A percentile compares a stretch with the other conserved stretches of the same genome.
phyloP scores from a whole-genome alignment of 371 early-diverging fungal genomes.

The Syncephalastrum contaminatum region DNA sequence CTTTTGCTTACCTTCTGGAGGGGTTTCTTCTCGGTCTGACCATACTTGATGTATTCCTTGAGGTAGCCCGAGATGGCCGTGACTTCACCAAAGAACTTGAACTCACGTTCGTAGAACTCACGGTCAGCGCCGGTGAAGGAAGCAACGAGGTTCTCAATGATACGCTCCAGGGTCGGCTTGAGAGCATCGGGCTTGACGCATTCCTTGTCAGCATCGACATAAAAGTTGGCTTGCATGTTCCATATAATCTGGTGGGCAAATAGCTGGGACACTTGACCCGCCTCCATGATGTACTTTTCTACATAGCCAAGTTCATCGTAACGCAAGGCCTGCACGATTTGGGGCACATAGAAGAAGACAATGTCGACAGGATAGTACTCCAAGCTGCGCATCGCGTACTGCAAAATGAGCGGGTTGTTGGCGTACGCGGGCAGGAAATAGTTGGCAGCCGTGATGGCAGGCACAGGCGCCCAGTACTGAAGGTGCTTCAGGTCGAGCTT shows the following conservation, averaged over 20 bases:
- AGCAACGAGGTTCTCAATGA: slow-evolving; percentile 76
- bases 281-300: slow-evolving; percentile 89
- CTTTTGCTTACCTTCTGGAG: slow-evolving; percentile 45
- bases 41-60: slow-evolving; percentile 91
- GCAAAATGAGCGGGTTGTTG: slow-evolving; percentile 83
- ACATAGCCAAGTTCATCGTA: slow-evolving; percentile 87
- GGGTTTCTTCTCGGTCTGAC: slow-evolving; percentile 94
- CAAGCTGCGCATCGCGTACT: slow-evolving; percentile 91
- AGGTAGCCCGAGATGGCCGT: slow-evolving; percentile 97
- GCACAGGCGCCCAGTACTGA: slow-evolving; percentile 88
- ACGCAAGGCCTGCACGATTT: slow-evolving; percentile 97
- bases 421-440: slow-evolving; percentile 70
- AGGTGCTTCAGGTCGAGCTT: slow-evolving; percentile 61
- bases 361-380: slow-evolving; percentile 89
- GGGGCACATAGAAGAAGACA: slow-evolving; percentile 98
- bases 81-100: slow-evolving; percentile 92
- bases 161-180: slow-evolving; percentile 87
- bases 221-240: slow-evolving; percentile 98
- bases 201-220: slow-evolving; percentile 86
- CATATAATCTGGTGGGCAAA: slow-evolving; percentile 99
- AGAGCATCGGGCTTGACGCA: slow-evolving; percentile 71
- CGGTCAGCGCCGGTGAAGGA: slow-evolving; percentile 84
- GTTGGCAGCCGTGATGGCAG: slow-evolving; percentile 89
- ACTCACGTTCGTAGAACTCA: slow-evolving; percentile 92
- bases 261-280: slow-evolving; percentile 89